Base-by-base conservation (phyloP, 169 alveolate genomes). In the Toxoplasma gondii region DNA sequence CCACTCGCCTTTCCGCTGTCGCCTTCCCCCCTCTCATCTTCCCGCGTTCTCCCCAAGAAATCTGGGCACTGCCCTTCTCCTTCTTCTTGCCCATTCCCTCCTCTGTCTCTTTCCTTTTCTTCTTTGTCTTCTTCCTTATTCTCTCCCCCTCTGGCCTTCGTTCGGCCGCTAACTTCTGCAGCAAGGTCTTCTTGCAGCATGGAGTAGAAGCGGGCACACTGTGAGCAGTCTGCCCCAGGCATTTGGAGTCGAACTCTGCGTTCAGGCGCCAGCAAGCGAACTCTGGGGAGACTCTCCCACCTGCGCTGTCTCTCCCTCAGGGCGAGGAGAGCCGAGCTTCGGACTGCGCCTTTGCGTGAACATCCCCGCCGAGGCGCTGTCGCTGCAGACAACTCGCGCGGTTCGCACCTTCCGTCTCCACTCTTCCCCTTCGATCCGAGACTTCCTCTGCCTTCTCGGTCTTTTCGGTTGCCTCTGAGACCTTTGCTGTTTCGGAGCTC, bases 201-300 rank as follows among this genome's bases (percentile, higher is more conserved):
- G 9, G 84, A 31, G 19, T 74, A 74, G 43, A 74, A 74, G 12
- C 49, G 24, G 16, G 17, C 84, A 24, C 84, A 74, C 84, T 74
- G 84, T 16, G 84, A 31, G 84, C 84, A 74, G 84, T 36, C 39
- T 1, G 39, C 84, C 84, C 44, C 84, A 4, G 84, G 84, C 84
- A 74, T 31, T 44, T 22, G 84, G 45, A 2, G 84, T 4, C 84
- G 84, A 16, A 31, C 17, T 5, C 84, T 74, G 43, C 39, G 43
- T 27, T 74, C 27, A 16, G 45, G 84, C 84, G 45, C 84, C 39
- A 74, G 27, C 43, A 31, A 31, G 27, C 84, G 84, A 41, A 34
- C 49, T n/a, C n/a, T 31, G 39, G 39, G 84, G 43, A 31, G 45
- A 16, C 45, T 1, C 19, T 36, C 84, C 39, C 49, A 36, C 44